These are phyloP conservation scores for Galerina marginata DNA, from an alignment of 768 basidiomycete species.

Conservation along the genomic window DNA sequence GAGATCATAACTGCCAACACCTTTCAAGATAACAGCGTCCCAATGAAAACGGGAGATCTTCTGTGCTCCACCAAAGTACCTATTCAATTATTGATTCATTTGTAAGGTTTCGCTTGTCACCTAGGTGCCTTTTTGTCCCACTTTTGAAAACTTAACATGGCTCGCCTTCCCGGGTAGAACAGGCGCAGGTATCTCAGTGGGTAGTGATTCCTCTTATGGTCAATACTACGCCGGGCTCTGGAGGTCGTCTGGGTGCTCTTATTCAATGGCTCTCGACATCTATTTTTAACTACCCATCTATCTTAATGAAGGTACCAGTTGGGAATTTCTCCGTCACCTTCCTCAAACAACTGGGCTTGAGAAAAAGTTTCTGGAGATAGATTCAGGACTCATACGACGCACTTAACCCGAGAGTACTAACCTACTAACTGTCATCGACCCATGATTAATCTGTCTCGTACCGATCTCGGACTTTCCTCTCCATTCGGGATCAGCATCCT, in stretches of 20 bases:
- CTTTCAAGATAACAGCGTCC: no score
- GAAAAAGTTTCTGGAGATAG: conserved; percentile 11
- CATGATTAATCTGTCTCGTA: conserved; percentile 4
- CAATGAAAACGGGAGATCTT: no score
- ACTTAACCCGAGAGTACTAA: not conserved
- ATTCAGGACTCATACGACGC: not conserved
- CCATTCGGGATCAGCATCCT: conserved; percentile 1
- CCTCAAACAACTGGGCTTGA: conserved; percentile 6
- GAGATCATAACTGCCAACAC: no score
- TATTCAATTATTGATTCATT: no score
- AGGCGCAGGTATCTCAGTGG: no score
- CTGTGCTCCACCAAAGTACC: no score
- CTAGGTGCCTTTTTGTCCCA: no score
- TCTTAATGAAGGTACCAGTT: not conserved
- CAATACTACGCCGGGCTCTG: no score
- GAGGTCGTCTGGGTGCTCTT: conserved; percentile 6
- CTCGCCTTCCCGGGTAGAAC: no score
- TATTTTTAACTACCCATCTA: not conserved
- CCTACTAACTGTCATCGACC: not conserved
- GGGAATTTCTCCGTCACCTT: not conserved
- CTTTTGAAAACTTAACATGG: no score
- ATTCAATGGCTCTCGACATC: not conserved
- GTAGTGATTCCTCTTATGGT: no score
- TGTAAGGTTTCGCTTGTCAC: no score
- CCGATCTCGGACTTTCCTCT: conserved; percentile 19